phyloP scores from a whole-genome alignment of 2,329 filamentous ascomycete species.

The Drechslera avenae region DNA sequence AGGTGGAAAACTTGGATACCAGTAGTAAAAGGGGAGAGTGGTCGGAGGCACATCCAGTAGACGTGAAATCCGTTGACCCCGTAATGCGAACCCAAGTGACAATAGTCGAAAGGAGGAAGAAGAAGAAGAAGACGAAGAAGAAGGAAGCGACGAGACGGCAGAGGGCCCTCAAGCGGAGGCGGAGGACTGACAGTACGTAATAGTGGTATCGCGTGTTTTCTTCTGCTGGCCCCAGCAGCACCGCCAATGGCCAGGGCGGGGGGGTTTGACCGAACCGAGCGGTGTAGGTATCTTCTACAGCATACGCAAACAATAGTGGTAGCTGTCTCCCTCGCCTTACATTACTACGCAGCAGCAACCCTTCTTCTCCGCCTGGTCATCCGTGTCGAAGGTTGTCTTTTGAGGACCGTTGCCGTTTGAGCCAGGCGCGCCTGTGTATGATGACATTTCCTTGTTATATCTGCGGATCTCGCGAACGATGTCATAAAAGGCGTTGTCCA shows the following conservation, averaged over 20 bases:
- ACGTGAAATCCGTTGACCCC: conserved; percentile 33
- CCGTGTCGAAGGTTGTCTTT: conserved; percentile 77
- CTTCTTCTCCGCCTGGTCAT: conserved; percentile 68
- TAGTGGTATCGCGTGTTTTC: conserved; percentile 43
- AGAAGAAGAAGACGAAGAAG: conserved; percentile 8
- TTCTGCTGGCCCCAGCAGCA: conserved; percentile 25
- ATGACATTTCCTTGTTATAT: conserved; percentile 98
- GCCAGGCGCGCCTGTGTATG: conserved; percentile 70
- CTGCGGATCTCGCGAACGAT: conserved; percentile 96
- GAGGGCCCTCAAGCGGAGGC: conserved; percentile 21
- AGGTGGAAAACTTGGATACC: conserved; percentile 21
- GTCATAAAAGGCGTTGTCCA: conserved; percentile 98
- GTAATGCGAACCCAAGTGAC: conserved; percentile 32
- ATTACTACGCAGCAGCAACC: conserved; percentile 92
- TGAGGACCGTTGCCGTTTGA: conserved; percentile 54
- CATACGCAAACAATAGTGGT: conserved; percentile 15
- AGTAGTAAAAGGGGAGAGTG: conserved; percentile 19
- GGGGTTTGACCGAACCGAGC: conserved; percentile 22
- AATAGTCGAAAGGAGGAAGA: conserved; percentile 27
- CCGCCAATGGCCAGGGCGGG: conserved; percentile 32
- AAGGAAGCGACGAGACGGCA: conserved; percentile 15
- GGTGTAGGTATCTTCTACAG: conserved; percentile 27
- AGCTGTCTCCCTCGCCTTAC: conserved; percentile 55
- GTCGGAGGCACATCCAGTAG: conserved; percentile 35
- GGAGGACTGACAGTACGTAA: conserved; percentile 42